Percentiles rank a stretch among this genome's conserved stretches.
These are phyloP conservation scores for Boechera retrofracta DNA, from an alignment of 345 rosid genomes.

Conservation along the genomic window DNA sequence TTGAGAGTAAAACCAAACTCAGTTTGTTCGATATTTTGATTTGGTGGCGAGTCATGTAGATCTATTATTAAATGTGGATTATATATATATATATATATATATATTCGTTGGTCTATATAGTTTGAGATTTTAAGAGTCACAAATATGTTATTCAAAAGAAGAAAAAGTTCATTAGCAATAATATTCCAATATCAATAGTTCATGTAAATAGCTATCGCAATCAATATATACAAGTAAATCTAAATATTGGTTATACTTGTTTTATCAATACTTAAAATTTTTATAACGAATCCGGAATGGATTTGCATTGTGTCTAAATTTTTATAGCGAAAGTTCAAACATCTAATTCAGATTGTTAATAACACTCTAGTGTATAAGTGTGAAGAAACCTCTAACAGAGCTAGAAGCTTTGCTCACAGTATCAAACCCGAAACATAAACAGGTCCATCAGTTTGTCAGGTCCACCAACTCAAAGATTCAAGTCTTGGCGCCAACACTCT, in stretches of 20 bases:
- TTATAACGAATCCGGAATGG: not conserved
- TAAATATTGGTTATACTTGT: not conserved
- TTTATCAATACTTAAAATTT: not conserved
- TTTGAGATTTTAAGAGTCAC: not conserved
- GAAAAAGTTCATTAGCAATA: not conserved
- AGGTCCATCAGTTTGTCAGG: no score
- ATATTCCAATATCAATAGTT: conserved; percentile 2
- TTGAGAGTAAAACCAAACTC: conserved; percentile 14
- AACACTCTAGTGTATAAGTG: no score
- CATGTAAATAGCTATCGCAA: not conserved
- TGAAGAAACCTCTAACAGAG: no score
- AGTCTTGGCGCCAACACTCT: no score
- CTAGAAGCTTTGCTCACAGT: no score
- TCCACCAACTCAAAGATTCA: no score
- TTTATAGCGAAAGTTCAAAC: not conserved
- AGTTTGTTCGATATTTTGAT: conserved; percentile 19
- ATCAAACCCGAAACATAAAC: no score
- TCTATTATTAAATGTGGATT: not conserved
- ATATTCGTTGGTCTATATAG: not conserved
- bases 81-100: no score
- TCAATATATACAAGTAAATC: not conserved
- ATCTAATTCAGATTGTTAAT: not conserved
- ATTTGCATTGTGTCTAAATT: not conserved
- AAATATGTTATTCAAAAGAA: conserved; percentile 15
- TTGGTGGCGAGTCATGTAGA: conserved; percentile 22